Base-by-base conservation (phyloP, 495 filamentous ascomycete species). In the Hyaloscypha hepaticicola region DNA sequence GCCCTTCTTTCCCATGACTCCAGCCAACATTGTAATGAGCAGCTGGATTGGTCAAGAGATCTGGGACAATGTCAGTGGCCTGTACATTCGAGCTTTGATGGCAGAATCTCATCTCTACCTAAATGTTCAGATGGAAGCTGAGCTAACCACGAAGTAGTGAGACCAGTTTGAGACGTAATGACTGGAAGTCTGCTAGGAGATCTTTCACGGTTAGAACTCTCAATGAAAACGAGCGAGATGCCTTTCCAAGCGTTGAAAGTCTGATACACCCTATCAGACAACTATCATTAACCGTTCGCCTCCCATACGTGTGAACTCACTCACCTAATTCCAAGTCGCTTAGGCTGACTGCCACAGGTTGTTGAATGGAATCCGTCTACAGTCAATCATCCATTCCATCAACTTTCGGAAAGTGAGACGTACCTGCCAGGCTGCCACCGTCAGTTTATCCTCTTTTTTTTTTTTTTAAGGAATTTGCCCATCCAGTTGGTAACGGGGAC, bases 381-480 rank as follows among this genome's bases (percentile, higher is more conserved):
- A 45, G 12, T 45, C 38, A 45, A 45, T 45, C 1, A 16, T 45
- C 38, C 16, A 19, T 45, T n/a, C n/a, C n/a, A n/a, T n/a, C n/a
- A n/a, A 8, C 6, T 8, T 45, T 19, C 12, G 38, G 3, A 11
- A 19, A 14, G 16, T 16, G 38, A 4, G 38, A 45, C 11, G 12
- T 16, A 1, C 14, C 19, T 12, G 31, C 6, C 7, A 45, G 4
- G 38, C 3, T 14, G 16, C 3, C 6, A 16, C 16, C 38, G 4
- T 8, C 16, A 45, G 38, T 12, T n/a, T n/a, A n/a, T n/a, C n/a
- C n/a, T n/a, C n/a, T n/a, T n/a, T n/a, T n/a, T n/a, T n/a, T n/a
- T n/a, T n/a, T n/a, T n/a, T n/a, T n/a, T n/a, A n/a, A 45, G 38
- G 38, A 45, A 81, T 85, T 66, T 34, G 5, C 31, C 31, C 12